These are phyloP conservation scores for Colletotrichum orchidophilum DNA, from an alignment of 2,329 filamentous ascomycete species.

Conservation along the genomic window DNA sequence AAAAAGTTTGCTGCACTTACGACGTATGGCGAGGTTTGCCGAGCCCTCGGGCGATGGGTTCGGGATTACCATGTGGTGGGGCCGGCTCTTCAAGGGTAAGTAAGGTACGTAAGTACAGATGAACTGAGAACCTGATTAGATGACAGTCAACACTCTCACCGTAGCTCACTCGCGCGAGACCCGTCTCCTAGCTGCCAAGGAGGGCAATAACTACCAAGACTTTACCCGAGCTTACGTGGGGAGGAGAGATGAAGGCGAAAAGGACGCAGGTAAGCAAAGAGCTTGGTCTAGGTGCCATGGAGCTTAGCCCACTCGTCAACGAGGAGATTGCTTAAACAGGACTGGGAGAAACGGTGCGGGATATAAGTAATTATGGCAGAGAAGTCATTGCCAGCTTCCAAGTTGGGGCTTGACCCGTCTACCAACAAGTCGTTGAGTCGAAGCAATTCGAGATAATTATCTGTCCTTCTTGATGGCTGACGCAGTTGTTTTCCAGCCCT, in stretches of 20 bases:
- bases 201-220: background rate
- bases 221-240: constrained; percentile 27
- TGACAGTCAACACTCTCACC: background rate
- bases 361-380: background rate
- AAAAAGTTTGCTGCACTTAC: background rate
- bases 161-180: constrained; percentile 3
- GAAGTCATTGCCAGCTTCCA: background rate
- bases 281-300: background rate
- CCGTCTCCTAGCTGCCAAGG: constrained; percentile 19
- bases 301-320: constrained; percentile 6
- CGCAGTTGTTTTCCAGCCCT: background rate
- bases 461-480: background rate
- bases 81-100: background rate
- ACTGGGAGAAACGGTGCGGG: background rate
- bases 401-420: background rate
- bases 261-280: constrained; percentile 11
- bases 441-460: background rate
- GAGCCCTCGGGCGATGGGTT: background rate
- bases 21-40: constrained; percentile 15
- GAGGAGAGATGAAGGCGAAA: background rate
- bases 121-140: background rate
- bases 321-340: constrained; percentile 7
- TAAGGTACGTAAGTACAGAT: background rate
- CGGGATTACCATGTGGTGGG: background rate
- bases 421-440: background rate